Percentiles rank a stretch among this genome's conserved stretches.
Conservation (phyloP, 345 rosid genomes). For the Gossypium thurberi region DNA sequence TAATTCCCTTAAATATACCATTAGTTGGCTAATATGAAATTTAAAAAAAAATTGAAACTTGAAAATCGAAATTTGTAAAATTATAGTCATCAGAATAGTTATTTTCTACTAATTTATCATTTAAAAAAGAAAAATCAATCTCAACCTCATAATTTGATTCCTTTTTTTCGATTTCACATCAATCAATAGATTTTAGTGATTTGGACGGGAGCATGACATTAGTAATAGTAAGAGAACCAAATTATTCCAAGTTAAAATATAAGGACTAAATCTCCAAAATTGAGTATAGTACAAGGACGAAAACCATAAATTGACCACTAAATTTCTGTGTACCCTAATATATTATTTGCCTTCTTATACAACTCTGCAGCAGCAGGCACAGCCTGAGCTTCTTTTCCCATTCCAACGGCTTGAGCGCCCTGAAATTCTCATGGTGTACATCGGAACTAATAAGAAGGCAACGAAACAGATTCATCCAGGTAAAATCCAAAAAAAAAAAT, state of each 20-base stretch:
- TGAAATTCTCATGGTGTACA: constrained; percentile 9
- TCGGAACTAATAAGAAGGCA: not conserved
- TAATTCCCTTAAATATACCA: not conserved
- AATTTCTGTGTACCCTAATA: constrained; percentile 47
- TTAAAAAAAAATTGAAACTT: not conserved
- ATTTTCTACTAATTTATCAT: not conserved
- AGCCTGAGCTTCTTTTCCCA: constrained; percentile 89
- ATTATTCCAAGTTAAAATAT: not conserved
- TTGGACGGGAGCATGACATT: not conserved
- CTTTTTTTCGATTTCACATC: not conserved
- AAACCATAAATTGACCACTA: not conserved
- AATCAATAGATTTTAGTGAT: not conserved
- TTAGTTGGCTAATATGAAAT: not conserved
- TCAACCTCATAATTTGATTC: not conserved
- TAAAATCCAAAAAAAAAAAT: not conserved
- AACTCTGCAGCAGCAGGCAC: constrained; percentile 71
- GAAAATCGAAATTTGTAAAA: not conserved
- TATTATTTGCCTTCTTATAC: constrained; percentile 74
- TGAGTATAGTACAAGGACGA: not conserved
- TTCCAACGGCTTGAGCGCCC: constrained; percentile 98
- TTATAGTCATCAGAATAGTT: not conserved
- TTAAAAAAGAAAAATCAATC: not conserved
- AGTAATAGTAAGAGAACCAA: not conserved
- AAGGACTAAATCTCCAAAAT: not conserved
- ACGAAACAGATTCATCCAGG: not conserved